Conservation (phyloP, 2,329 filamentous ascomycete genomes). For the Clathrospora elynae region DNA sequence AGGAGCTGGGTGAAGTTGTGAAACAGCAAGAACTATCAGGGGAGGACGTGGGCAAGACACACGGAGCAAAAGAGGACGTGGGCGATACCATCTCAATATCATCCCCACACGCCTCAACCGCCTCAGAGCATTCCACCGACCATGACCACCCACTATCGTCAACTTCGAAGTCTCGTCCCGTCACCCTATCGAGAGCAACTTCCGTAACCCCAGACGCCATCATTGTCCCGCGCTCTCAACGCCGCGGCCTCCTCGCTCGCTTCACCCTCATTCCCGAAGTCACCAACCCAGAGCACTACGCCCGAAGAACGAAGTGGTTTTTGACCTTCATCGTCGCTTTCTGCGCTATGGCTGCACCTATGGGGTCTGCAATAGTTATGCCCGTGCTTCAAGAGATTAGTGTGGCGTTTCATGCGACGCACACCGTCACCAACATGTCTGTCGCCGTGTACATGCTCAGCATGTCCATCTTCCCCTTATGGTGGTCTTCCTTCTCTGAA, state of each 20-base stretch:
- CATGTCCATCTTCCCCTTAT: slow-evolving; percentile 51
- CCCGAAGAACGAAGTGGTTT: slow-evolving; percentile 77
- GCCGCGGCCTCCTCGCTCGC: slow-evolving; percentile 74
- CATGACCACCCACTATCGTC: slow-evolving; percentile 3
- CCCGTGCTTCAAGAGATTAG: slow-evolving; percentile 52
- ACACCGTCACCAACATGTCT: slow-evolving; percentile 47
- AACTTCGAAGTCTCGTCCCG: slow-evolving; percentile 17
- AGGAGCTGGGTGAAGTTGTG: background rate
- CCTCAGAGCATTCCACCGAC: slow-evolving; percentile 24
- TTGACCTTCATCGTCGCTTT: slow-evolving; percentile 78
- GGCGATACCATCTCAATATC: slow-evolving; percentile 31
- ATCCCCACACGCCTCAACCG: slow-evolving; percentile 30
- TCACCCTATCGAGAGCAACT: slow-evolving; percentile 32
- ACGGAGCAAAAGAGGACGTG: background rate
- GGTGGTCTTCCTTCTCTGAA: slow-evolving; percentile 50
- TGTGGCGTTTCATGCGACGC: slow-evolving; percentile 36
- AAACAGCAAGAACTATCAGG: background rate
- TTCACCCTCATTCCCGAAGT: slow-evolving; percentile 79
- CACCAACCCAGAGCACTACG: slow-evolving; percentile 74
- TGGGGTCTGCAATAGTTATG: slow-evolving; percentile 84
- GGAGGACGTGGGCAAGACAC: slow-evolving; percentile 14
- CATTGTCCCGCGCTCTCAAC: slow-evolving; percentile 58
- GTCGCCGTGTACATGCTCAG: slow-evolving; percentile 51
- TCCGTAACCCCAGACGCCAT: slow-evolving; percentile 49
- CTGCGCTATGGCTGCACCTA: slow-evolving; percentile 76